A percentile compares a stretch with the other conserved stretches of the same genome.
Conservation (phyloP, 2,329 filamentous ascomycete species). For the Gaeumannomyces tritici region DNA sequence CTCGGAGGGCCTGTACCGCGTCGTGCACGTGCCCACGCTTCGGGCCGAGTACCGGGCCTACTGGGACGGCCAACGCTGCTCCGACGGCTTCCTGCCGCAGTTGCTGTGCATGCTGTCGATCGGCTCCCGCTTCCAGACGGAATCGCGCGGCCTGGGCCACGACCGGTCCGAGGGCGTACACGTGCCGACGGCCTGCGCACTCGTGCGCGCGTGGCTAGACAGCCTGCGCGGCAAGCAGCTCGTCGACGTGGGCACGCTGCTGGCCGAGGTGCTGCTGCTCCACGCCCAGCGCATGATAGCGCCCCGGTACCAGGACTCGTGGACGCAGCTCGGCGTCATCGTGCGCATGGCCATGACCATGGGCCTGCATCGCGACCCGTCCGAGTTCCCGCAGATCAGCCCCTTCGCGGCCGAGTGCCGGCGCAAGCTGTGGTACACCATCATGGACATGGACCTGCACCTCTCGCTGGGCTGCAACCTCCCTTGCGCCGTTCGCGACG, state of each 20-base stretch:
- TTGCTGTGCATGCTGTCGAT: slow-evolving; percentile 43
- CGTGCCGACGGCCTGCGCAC: slow-evolving; percentile 44
- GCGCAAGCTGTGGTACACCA: slow-evolving; percentile 45
- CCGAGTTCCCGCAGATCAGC: slow-evolving; percentile 39
- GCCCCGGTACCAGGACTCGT: slow-evolving; percentile 37
- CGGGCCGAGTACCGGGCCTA: slow-evolving; percentile 39
- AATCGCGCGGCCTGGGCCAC: slow-evolving; percentile 37
- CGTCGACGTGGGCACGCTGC: slow-evolving; percentile 42
- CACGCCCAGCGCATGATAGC: slow-evolving; percentile 42
- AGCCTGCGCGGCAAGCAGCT: slow-evolving; percentile 40
- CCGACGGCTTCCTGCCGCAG: slow-evolving; percentile 43
- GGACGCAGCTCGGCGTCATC: slow-evolving; percentile 45
- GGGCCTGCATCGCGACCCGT: slow-evolving; percentile 47
- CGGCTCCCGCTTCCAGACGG: slow-evolving; percentile 41
- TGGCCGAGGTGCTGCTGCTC: slow-evolving; percentile 42
- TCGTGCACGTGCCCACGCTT: slow-evolving; percentile 43
- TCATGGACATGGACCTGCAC: slow-evolving; percentile 47
- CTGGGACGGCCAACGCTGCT: slow-evolving; percentile 32
- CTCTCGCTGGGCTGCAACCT: slow-evolving; percentile 42
- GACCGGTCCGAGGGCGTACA: slow-evolving; percentile 45
- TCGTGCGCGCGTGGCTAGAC: slow-evolving; percentile 45
- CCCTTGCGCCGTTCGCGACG: slow-evolving; percentile 39
- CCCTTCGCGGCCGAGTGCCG: slow-evolving; percentile 43
- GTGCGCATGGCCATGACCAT: slow-evolving; percentile 50
- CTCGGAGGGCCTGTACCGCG: slow-evolving; percentile 42